Percentiles rank a stretch among this genome's conserved stretches.
phyloP scores from a whole-genome alignment of 2,329 filamentous ascomycete species.

The Trichoderma cornu-damae region DNA sequence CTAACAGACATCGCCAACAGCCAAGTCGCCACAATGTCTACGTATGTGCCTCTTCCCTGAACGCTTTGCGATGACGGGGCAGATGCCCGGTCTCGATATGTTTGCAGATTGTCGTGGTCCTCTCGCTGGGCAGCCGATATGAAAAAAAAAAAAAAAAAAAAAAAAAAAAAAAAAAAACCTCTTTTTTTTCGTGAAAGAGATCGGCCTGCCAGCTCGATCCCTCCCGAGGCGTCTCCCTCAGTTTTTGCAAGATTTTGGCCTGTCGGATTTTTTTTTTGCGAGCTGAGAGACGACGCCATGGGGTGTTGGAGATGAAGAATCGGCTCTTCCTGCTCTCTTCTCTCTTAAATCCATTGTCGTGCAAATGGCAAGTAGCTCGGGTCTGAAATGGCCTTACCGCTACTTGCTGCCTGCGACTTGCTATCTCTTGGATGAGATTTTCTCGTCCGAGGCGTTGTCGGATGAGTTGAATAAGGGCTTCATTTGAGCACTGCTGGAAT shows the following conservation, averaged over 20 bases:
- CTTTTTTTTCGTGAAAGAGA: conserved; percentile 26
- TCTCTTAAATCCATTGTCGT: conserved; percentile 73
- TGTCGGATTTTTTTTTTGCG: conserved; percentile 38
- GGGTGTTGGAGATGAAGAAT: conserved; percentile 77
- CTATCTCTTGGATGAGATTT: conserved; percentile 36
- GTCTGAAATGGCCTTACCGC: conserved; percentile 27
- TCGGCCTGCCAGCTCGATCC: conserved; percentile 68
- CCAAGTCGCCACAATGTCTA: conserved; percentile 42
- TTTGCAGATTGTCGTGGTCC: conserved; percentile 75
- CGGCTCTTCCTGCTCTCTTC: conserved; percentile 49
- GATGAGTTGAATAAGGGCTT: conserved; percentile 50
- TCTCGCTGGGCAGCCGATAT: conserved; percentile 64
- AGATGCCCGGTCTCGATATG: conserved; percentile 46
- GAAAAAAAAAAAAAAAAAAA: no score
- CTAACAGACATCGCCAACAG: conserved; percentile 38
- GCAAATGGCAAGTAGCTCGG: conserved; percentile 27
- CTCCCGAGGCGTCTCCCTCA: conserved; percentile 60
- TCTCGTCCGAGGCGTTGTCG: conserved; percentile 65
- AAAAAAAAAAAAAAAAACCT: no score
- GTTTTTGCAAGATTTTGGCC: conserved; percentile 39
- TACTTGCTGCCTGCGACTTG: conserved; percentile 30
- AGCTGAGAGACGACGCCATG: conserved; percentile 54
- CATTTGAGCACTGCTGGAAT: conserved; percentile 14
- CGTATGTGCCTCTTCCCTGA: conserved; percentile 49
- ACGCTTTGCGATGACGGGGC: conserved; percentile 32